These are phyloP conservation scores for Prunus persica DNA, from an alignment of 306 rosid species.

Conservation along the genomic window DNA sequence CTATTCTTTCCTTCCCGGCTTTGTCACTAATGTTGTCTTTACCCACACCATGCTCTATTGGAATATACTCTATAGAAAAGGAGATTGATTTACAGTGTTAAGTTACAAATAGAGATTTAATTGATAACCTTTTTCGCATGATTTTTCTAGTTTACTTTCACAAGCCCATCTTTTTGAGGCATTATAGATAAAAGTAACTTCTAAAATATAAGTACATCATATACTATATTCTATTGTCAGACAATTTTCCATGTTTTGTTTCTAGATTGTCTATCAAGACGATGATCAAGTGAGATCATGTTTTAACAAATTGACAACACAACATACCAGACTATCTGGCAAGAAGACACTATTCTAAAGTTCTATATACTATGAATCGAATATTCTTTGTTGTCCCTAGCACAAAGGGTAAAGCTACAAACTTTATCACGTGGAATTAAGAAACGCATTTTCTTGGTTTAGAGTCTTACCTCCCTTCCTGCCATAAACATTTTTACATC, in stretches of 20 bases:
- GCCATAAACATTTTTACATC: conserved; percentile 62
- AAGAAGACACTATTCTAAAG: not conserved
- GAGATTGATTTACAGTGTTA: not conserved
- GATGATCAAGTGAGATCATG: not conserved
- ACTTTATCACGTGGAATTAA: not conserved
- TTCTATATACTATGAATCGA: not conserved
- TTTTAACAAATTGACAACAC: not conserved
- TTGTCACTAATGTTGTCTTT: conserved; percentile 24
- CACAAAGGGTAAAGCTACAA: not conserved
- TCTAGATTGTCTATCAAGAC: not conserved
- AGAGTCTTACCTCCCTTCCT: conserved; percentile 55
- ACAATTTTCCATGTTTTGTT: not conserved
- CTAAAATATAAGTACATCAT: not conserved
- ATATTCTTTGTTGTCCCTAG: not conserved
- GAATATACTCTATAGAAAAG: conserved; percentile 37
- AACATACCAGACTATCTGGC: not conserved
- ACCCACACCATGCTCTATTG: conserved; percentile 20
- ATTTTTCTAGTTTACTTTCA: not conserved
- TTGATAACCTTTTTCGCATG: not conserved
- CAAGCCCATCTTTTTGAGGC: not conserved
- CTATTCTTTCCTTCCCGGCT: conserved; percentile 22
- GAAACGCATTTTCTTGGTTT: not conserved
- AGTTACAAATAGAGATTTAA: not conserved
- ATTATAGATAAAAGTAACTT: not conserved
- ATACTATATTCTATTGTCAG: not conserved